A percentile compares a stretch with the other conserved stretches of the same genome.
Evolutionary conservation across 257 asterid species (phyloP).

Genomic region (Primulina tabacum): DNA sequence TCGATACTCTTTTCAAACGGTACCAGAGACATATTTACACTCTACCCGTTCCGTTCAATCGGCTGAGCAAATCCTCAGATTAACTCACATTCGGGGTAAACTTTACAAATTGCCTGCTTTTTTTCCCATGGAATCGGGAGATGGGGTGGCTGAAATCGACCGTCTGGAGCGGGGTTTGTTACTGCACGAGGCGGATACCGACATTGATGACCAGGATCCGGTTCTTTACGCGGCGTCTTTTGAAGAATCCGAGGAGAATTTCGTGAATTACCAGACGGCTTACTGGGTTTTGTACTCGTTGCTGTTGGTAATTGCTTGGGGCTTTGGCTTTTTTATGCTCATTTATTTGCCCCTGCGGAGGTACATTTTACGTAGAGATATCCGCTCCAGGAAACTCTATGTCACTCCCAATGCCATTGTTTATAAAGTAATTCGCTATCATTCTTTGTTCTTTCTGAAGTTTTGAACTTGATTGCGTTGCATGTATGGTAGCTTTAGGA

Average conservation of each 20-base stretch:
- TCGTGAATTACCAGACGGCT: slow-evolving; percentile 56
- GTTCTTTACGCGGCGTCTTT: slow-evolving; percentile 63
- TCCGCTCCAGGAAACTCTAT: slow-evolving; percentile 65
- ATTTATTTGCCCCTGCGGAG: slow-evolving; percentile 68
- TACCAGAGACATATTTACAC: too few relatives aligned
- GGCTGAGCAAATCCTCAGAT: too few relatives aligned
- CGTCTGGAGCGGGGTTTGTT: slow-evolving; percentile 59
- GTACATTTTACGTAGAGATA: slow-evolving; percentile 47
- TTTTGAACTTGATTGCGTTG: not conserved
- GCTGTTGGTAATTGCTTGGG: slow-evolving; percentile 65
- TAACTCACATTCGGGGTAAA: not conserved
- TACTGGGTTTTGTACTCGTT: slow-evolving; percentile 60
- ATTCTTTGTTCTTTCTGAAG: not conserved
- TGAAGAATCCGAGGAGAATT: slow-evolving; percentile 52
- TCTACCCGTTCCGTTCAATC: too few relatives aligned
- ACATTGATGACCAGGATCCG: slow-evolving; percentile 31
- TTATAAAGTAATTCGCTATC: slow-evolving; percentile 43
- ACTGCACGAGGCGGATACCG: slow-evolving; percentile 24
- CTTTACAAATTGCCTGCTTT: not conserved
- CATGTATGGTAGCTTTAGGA: not conserved
- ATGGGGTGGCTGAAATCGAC: slow-evolving; percentile 43
- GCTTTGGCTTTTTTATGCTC: slow-evolving; percentile 70
- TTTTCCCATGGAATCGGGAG: slow-evolving; percentile 39
- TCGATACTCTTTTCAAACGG: too few relatives aligned
- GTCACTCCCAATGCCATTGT: slow-evolving; percentile 60